Evolutionary conservation across 2,329 filamentous ascomycete species (phyloP).

Genomic region (Penicillium concentricum): DNA sequence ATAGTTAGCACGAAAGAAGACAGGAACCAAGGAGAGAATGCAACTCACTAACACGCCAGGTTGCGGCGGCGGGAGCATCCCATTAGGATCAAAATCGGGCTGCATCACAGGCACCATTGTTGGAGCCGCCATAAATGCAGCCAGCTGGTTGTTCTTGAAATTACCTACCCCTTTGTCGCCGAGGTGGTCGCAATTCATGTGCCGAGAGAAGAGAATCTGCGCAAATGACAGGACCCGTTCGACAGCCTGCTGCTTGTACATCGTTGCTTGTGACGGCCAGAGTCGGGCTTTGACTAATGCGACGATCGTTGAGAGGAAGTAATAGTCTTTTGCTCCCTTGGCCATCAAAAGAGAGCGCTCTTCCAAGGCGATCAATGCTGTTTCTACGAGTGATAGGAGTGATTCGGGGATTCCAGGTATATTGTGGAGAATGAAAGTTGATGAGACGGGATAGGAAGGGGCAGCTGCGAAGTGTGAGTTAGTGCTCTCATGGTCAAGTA

Average conservation of each 20-base stretch:
- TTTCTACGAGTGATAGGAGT: constrained; percentile 35
- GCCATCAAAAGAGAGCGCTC: constrained; percentile 31
- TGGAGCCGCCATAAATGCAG: constrained; percentile 22
- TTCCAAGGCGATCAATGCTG: constrained; percentile 31
- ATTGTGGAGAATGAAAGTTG: constrained; percentile 23
- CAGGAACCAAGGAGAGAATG: background rate
- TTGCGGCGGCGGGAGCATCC: constrained; percentile 21
- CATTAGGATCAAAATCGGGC: constrained; percentile 20
- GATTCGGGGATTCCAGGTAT: constrained; percentile 35
- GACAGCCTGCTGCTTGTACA: constrained; percentile 38
- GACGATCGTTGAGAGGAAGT: constrained; percentile 39
- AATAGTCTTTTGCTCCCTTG: constrained; percentile 42
- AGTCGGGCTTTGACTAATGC: constrained; percentile 36
- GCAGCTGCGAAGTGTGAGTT: constrained; percentile 1
- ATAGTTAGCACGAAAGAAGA: constrained; percentile 4
- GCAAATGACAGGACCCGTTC: constrained; percentile 38
- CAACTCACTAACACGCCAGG: constrained; percentile 28
- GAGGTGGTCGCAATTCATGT: constrained; percentile 35
- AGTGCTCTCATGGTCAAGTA: background rate
- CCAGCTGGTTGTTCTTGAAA: constrained; percentile 32
- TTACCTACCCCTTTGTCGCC: constrained; percentile 30
- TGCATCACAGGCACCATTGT: constrained; percentile 23
- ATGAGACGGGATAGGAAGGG: constrained; percentile 5
- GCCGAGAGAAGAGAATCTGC: constrained; percentile 35
- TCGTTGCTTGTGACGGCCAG: constrained; percentile 33